phyloP scores from a whole-genome alignment of 2,329 filamentous ascomycete species.

The Aureobasidium uvarum region DNA sequence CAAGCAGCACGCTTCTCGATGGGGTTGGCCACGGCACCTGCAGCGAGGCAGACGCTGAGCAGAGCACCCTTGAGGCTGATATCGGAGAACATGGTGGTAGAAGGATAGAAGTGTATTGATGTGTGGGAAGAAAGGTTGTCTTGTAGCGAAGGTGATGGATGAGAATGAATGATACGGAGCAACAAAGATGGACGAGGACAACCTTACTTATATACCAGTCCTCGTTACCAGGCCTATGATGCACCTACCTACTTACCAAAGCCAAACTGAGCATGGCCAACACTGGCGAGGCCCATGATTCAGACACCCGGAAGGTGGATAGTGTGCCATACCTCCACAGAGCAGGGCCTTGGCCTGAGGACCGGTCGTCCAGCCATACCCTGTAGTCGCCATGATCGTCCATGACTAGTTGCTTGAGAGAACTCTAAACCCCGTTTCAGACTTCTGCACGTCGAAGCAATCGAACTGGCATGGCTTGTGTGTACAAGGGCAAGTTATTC shows the following conservation, averaged over 20 bases:
- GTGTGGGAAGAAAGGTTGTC: neutral
- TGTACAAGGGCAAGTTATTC: neutral
- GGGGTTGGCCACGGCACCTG: constrained; percentile 8
- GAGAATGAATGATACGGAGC: neutral
- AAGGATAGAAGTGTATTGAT: neutral
- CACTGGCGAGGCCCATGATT: constrained; percentile 6
- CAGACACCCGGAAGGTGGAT: neutral
- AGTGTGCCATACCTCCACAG: constrained; percentile 4
- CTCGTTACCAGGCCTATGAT: neutral
- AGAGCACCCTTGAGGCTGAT: constrained; percentile 17
- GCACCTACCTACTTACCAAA: neutral
- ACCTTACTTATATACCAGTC: neutral
- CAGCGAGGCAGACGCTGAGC: constrained; percentile 16
- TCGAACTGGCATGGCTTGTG: neutral
- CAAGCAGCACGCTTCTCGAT: constrained; percentile 25
- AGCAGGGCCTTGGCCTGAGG: neutral
- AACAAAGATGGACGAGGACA: neutral
- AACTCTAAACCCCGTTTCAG: constrained; percentile 17
- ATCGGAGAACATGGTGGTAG: constrained; percentile 11
- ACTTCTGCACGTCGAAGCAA: constrained; percentile 10
- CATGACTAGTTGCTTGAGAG: neutral
- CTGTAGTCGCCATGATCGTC: constrained; percentile 8
- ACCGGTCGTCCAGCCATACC: neutral
- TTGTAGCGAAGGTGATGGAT: constrained; percentile 1
- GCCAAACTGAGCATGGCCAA: neutral